These are phyloP conservation scores for Lachnellula subtilissima DNA, from an alignment of 2,329 filamentous ascomycete species.

Conservation along the genomic window DNA sequence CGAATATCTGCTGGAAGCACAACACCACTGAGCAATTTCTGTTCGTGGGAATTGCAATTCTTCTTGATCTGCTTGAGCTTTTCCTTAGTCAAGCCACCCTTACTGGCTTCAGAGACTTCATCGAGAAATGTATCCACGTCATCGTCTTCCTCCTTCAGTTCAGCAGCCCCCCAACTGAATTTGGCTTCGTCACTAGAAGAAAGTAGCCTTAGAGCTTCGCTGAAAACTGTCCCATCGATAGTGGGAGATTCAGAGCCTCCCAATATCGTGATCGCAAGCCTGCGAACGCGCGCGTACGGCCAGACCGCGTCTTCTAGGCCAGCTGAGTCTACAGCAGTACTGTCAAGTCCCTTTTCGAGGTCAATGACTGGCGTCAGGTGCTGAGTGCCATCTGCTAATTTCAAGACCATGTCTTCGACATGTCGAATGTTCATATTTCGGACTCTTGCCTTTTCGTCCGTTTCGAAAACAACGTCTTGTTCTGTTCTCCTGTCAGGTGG, in stretches of 20 bases:
- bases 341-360: constrained; percentile 27
- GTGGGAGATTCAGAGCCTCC: constrained; percentile 30
- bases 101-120: constrained; percentile 29
- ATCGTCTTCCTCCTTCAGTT: constrained; percentile 37
- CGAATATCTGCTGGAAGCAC: constrained; percentile 76
- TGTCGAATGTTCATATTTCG: constrained; percentile 60
- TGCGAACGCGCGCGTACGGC: constrained; percentile 56
- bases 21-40: constrained; percentile 74
- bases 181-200: constrained; percentile 44
- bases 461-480: constrained; percentile 38
- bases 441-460: constrained; percentile 44
- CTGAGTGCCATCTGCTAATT: constrained; percentile 23
- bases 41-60: constrained; percentile 71
- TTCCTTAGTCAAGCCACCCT: constrained; percentile 34
- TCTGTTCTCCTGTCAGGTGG: constrained; percentile 41
- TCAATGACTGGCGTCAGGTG: constrained; percentile 16
- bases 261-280: constrained; percentile 47
- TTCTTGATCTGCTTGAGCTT: constrained; percentile 46
- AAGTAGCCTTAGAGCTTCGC: constrained; percentile 38
- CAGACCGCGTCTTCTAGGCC: constrained; percentile 50
- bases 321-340: constrained; percentile 24
- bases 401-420: constrained; percentile 55
- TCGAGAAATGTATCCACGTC: constrained; percentile 27
- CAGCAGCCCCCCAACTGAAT: constrained; percentile 37
- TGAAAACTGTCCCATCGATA: constrained; percentile 33